Conservation (phyloP, 78 protist genomes). For the Mantamonas sphyraenae region DNA sequence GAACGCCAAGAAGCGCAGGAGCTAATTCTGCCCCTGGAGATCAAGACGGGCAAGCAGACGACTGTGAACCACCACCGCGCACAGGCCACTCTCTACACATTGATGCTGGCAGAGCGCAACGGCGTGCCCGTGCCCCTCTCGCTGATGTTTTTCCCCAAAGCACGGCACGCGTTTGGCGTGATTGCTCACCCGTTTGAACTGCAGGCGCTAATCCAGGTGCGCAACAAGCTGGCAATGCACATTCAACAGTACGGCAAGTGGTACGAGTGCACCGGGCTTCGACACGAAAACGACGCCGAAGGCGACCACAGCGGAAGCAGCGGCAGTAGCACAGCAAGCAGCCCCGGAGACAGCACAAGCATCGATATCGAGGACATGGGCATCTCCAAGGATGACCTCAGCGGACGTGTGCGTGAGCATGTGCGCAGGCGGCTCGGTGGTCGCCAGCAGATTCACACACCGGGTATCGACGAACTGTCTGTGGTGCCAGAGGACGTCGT, state of each 20-base stretch:
- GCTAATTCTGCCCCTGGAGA: constrained; percentile 19
- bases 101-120: constrained; percentile 26
- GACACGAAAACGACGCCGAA: no score
- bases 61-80: constrained; percentile 7
- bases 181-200: background rate
- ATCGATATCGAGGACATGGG: background rate
- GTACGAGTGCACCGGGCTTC: no score
- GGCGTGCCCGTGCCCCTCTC: background rate
- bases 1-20: constrained; percentile 1
- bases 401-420: background rate
- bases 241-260: no score
- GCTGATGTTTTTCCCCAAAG: constrained; percentile 21
- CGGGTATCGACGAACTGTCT: no score
- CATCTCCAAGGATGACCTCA: background rate
- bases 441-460: no score
- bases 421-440: background rate
- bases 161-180: constrained; percentile 3
- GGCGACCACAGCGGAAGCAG: no score
- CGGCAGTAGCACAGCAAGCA: no score
- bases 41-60: constrained; percentile 23
- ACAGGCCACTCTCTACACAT: constrained; percentile 27
- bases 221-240: constrained; percentile 15
- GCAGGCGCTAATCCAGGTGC: background rate
- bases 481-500: no score
- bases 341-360: no score